Evolutionary conservation across 495 filamentous ascomycete genomes (phyloP), one percentile per base, ranked within the genome.

Genomic region (Tuber umbilicatum): DNA sequence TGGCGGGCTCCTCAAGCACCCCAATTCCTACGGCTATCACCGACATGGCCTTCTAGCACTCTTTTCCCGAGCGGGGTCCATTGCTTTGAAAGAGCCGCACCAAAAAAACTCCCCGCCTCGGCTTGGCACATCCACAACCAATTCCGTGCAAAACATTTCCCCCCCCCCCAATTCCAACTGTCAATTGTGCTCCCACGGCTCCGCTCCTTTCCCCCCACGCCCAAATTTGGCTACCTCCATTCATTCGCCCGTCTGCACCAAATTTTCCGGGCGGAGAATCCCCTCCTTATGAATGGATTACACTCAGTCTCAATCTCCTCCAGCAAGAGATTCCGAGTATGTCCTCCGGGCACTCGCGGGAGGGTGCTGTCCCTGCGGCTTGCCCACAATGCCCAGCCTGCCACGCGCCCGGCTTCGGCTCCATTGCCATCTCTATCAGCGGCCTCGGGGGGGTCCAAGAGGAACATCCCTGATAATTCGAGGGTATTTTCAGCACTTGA

Each of bases 251-350:
- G 39, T 64, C 64, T 47, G 76, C 72, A 70, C 71, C 70, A 78
- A 69, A 16, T 64, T 71, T 73, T 67, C 43, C 68, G 41, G 73
- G 78, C 77, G 78, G 78, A 31, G 27, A 70, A 72, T 55, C 69
- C 23, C 73, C 31, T 71, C 79, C 76, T 74, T 79, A 82, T 81
- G 80, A 78, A 81, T 78, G 80, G 80, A 74, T 74, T 81, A 73
- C 73, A 79, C 67, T 73, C 75, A 70, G 76, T 74, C 73, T 71
- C 71, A 55, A 74, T 73, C 64, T 73, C 76, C 55, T 69, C 73
- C 27, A 73, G 73, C 75, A 78, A 71, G 72, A 69, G 79, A 72
- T 74, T 81, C 19, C 76, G 73, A 68, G 73, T 70, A 50, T 81
- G 79, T 40, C 76, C 76, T 68, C 79, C 73, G 72, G 79, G 79